These are phyloP conservation scores for Colletotrichum falcatum DNA, from an alignment of 2,329 filamentous ascomycete species.

Conservation along the genomic window DNA sequence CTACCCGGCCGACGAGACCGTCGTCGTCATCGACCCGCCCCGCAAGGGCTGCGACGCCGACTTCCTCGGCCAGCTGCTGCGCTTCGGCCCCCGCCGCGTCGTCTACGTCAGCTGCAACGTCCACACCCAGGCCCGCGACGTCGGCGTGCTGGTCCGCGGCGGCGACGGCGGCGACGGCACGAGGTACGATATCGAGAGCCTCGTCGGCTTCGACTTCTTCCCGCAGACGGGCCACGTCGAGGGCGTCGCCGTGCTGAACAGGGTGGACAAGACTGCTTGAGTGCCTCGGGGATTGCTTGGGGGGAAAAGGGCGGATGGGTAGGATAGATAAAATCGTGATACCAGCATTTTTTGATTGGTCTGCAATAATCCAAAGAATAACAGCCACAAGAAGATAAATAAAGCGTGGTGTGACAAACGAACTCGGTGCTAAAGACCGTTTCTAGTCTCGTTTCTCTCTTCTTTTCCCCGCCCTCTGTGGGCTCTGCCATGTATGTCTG, in stretches of 20 bases:
- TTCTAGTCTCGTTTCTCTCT: conserved; percentile 5
- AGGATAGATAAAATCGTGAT: conserved; percentile 23
- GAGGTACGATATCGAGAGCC: conserved; percentile 87
- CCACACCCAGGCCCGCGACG: conserved; percentile 94
- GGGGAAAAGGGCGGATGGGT: not conserved
- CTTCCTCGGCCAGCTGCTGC: conserved; percentile 84
- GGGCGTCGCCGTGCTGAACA: conserved; percentile 73
- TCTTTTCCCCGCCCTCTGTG: too few relatives aligned
- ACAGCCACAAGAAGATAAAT: not conserved
- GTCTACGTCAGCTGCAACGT: conserved; percentile 98
- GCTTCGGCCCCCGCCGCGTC: conserved; percentile 81
- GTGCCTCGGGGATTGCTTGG: too few relatives aligned
- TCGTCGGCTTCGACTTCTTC: conserved; percentile 97
- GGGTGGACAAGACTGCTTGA: conserved; percentile 57
- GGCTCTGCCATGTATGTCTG: conserved; percentile 7
- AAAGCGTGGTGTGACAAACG: not conserved
- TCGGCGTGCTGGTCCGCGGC: conserved; percentile 87
- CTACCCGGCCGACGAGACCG: conserved; percentile 83
- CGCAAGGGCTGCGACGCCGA: conserved; percentile 91
- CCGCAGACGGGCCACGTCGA: conserved; percentile 84
- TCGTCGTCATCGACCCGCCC: conserved; percentile 96
- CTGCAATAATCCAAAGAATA: not conserved
- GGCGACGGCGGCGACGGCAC: conserved; percentile 47
- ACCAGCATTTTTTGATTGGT: conserved; percentile 18
- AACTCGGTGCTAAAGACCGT: not conserved